phyloP scores from a whole-genome alignment of 257 asterid species.

The Ehretia macrophylla region DNA sequence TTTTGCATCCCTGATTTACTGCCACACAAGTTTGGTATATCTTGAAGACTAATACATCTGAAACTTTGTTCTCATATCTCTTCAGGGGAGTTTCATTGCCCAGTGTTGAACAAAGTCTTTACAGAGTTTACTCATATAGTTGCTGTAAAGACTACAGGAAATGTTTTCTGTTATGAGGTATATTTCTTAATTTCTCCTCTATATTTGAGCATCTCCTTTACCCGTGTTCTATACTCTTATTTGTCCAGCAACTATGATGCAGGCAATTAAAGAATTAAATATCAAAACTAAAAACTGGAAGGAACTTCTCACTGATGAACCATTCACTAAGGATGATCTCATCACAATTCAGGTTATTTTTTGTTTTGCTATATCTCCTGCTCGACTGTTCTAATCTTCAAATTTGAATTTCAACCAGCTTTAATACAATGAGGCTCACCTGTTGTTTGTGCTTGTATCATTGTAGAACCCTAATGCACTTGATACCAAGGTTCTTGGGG shows the following conservation, averaged over 20 bases:
- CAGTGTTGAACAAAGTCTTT: conserved; percentile 87
- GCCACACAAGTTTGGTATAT: not conserved
- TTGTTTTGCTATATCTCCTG: conserved; percentile 7
- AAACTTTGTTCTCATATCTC: conserved; percentile 10
- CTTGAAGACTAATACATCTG: not conserved
- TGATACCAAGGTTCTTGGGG: conserved; percentile 67
- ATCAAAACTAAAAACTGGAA: conserved; percentile 93
- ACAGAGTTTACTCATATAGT: conserved; percentile 90
- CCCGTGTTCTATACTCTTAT: not conserved
- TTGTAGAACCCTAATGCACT: conserved; percentile 86
- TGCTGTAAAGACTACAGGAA: conserved; percentile 90
- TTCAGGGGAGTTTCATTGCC: conserved; percentile 88
- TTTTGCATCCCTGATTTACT: no score
- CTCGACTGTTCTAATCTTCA: conserved; percentile 4
- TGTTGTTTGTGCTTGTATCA: conserved; percentile 13
- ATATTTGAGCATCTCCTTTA: conserved; percentile 1
- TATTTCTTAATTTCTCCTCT: conserved; percentile 10
- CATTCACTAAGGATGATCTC: conserved; percentile 74
- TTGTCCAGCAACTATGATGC: conserved; percentile 10
- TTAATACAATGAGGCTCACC: conserved; percentile 11
- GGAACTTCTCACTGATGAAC: conserved; percentile 96
- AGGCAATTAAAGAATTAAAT: conserved; percentile 95
- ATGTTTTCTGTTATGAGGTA: conserved; percentile 96
- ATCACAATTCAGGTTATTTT: conserved; percentile 79
- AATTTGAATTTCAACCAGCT: conserved; percentile 7